Evolutionary conservation across 345 rosid genomes (phyloP), one percentile per base, ranked within the genome.

Genomic region (Dovyalis caffra): DNA sequence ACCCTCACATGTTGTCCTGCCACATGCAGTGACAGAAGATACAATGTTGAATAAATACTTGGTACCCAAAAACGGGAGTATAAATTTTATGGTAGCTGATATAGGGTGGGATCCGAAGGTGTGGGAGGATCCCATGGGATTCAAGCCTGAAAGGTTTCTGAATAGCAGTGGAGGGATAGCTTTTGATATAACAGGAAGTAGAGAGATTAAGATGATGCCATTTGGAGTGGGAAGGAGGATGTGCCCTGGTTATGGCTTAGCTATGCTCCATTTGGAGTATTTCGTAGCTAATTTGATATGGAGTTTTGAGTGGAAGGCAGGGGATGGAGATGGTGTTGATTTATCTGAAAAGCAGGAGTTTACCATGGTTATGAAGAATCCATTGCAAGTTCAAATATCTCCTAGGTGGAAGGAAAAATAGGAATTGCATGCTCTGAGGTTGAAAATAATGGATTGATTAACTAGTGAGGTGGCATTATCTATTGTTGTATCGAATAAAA

Each of bases 171-270:
- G 25, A 8, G 65, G 23, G 8, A 69, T 57, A 31, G 43, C 26
- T 2, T 28, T 68, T 4, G 78, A 68, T 15, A 40, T 75, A 21
- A 67, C 66, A n/a, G 72, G 78, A 8, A 75, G 60, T 0, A 75
- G 40, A 37, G 79, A 76, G 79, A 69, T 76, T 1, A 76, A 76
- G 34, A 76, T 70, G 79, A 70, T 63, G 70, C 74, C 79, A 1
- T 70, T 76, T 63, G 74, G 79, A 1, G 70, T 5, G 2, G 79
- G 74, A 2, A 76, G 79, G 70, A 76, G 79, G 21, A 69, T 70
- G 2, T 76, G 79, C 49, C 79, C 79, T 9, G 79, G 25, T 2
- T 49, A 32, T 63, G 68, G 61, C 14, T 43, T 75, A 9, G 78
- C 73, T 0, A 75, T 68, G 45, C 73, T 68, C 10, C 73, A 68